Conservation (phyloP, 257 asterid genomes). For the Gardenia jasminoides region DNA sequence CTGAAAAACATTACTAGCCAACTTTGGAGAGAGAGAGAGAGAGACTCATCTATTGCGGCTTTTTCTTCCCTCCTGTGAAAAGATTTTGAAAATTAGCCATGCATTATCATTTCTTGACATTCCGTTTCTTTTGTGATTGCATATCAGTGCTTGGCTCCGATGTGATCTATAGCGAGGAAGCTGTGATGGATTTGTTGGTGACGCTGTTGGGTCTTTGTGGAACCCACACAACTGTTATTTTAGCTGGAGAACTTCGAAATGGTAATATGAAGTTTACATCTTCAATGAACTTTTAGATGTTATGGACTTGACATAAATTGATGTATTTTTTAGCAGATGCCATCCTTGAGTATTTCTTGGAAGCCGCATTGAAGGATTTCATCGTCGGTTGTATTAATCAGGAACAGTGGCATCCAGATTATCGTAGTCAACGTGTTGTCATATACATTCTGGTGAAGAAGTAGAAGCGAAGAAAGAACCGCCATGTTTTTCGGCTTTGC, state of each 20-base stretch:
- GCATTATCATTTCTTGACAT: background rate
- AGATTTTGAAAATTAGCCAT: too few relatives aligned
- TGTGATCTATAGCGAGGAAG: constrained; percentile 84
- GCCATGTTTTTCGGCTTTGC: background rate
- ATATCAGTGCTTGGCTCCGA: constrained; percentile 80
- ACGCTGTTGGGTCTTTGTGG: constrained; percentile 72
- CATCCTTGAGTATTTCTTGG: constrained; percentile 79
- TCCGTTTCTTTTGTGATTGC: constrained; percentile 3
- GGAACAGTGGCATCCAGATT: constrained; percentile 88
- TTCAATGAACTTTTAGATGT: background rate
- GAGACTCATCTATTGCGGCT: too few relatives aligned
- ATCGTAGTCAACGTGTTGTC: constrained; percentile 67
- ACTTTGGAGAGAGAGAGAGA: too few relatives aligned
- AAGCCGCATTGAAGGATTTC: constrained; percentile 70
- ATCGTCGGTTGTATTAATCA: constrained; percentile 65
- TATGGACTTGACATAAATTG: background rate
- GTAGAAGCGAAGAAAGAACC: constrained; percentile 15
- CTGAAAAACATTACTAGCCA: too few relatives aligned
- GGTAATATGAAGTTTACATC: constrained; percentile 36
- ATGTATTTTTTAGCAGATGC: constrained; percentile 56
- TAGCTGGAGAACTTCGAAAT: constrained; percentile 95
- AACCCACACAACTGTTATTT: constrained; percentile 64
- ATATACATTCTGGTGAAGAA: constrained; percentile 71
- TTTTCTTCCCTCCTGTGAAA: too few relatives aligned
- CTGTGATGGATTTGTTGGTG: constrained; percentile 69